Conservation (phyloP, 192 early-diverging fungal genomes). For the Diversispora eburnea region DNA sequence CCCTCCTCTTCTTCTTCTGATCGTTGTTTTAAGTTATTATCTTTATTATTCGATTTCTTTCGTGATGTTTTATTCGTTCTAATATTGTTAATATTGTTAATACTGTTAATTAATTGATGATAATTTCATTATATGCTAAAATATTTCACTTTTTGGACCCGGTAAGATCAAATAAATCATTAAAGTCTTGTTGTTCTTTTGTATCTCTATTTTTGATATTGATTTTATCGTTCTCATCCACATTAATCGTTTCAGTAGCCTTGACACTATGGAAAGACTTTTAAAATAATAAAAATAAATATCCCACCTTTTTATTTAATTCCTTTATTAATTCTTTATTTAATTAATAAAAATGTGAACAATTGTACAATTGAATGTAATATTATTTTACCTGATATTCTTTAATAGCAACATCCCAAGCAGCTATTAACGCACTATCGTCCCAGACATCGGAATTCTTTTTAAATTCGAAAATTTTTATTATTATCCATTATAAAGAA, state of each 20-base stretch:
- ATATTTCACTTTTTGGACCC: too few relatives aligned
- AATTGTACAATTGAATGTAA: not conserved
- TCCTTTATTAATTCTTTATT: not conserved
- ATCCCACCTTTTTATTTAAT: not conserved
- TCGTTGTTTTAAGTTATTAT: too few relatives aligned
- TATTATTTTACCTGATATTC: slow-evolving; percentile 48
- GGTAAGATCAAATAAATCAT: too few relatives aligned
- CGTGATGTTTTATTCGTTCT: too few relatives aligned
- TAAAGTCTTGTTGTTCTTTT: not conserved
- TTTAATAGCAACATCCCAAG: slow-evolving; percentile 59
- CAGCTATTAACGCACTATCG: slow-evolving; percentile 56
- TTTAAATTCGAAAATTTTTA: not conserved
- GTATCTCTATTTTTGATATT: not conserved
- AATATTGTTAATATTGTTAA: too few relatives aligned
- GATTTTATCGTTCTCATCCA: not conserved
- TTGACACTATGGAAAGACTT: slow-evolving; percentile 26
- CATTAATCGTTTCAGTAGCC: not conserved
- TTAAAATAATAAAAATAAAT: not conserved
- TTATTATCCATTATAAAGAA: too few relatives aligned
- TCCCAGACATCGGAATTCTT: slow-evolving; percentile 53
- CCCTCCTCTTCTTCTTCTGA: too few relatives aligned
- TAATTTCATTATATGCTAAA: too few relatives aligned
- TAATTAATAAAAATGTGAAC: not conserved
- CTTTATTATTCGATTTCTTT: too few relatives aligned
- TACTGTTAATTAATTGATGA: too few relatives aligned